These are phyloP conservation scores for Mariannaea sp. DNA, from an alignment of 2,329 filamentous ascomycete genomes.

Conservation along the genomic window DNA sequence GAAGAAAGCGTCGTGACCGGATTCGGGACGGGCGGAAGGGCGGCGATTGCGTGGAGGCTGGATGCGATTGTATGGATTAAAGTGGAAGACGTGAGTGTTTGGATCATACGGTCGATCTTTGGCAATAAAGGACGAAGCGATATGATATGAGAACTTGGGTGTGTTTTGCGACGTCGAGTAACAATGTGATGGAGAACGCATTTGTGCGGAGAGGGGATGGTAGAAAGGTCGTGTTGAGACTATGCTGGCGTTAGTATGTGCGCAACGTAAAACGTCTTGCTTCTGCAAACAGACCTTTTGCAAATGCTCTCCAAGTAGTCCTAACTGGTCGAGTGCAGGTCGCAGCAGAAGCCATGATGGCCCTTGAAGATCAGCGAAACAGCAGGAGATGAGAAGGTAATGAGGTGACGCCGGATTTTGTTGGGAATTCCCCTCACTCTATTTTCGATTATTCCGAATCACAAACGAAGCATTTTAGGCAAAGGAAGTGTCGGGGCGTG, in stretches of 20 bases:
- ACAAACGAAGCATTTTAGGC: slow-evolving; percentile 17
- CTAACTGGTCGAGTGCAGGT: slow-evolving; percentile 30
- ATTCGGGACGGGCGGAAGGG: slow-evolving; percentile 64
- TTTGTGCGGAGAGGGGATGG: slow-evolving; percentile 24
- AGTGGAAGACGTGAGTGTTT: slow-evolving; percentile 71
- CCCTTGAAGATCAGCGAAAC: not conserved
- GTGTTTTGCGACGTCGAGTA: slow-evolving; percentile 35
- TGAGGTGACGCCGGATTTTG: slow-evolving; percentile 4
- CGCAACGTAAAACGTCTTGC: not conserved
- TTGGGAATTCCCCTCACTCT: slow-evolving; percentile 3
- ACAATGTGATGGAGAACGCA: slow-evolving; percentile 27
- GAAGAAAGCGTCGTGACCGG: slow-evolving; percentile 97
- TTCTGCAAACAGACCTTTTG: slow-evolving; percentile 28
- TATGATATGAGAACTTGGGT: slow-evolving; percentile 65
- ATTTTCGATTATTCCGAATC: not conserved
- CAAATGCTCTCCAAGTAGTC: slow-evolving; percentile 30
- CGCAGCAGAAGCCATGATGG: slow-evolving; percentile 32
- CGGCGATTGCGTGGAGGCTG: slow-evolving; percentile 50
- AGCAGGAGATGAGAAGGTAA: not conserved
- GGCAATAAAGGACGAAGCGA: slow-evolving; percentile 75
- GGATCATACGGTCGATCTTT: slow-evolving; percentile 73
- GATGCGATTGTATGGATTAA: slow-evolving; percentile 67
- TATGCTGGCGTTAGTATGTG: slow-evolving; percentile 24
- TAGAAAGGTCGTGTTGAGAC: slow-evolving; percentile 22
- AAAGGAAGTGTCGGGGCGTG: not conserved